Base-by-base conservation (phyloP, 108 stramenopile species). In the Conticribra guillardii region DNA sequence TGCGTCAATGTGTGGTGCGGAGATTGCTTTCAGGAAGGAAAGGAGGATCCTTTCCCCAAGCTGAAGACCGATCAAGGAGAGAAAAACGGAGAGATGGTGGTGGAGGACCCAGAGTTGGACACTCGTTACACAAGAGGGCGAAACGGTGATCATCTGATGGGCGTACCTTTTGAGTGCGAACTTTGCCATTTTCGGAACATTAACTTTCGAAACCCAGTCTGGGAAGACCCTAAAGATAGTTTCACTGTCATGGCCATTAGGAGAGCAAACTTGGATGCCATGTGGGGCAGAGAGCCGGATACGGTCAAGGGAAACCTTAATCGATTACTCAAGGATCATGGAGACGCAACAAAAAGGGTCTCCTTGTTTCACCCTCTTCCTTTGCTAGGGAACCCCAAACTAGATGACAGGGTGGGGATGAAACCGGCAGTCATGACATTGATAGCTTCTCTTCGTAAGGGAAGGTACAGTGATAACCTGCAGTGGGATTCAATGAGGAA, bases 351-450 rank as follows among this genome's bases (percentile, higher is more conserved):
- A 11, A 17, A 60, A 14, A 5, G 3, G 17, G 37, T 22, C 41
- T 14, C 22, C 22, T 17, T 60, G 2, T n/a, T 4, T 8, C 18
- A 56, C 7, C n/a, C 2, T n/a, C 55, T 41, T 1, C 58, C 33
- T 3, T 4, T 21, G 19, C 3, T 59, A 1, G 58, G 58, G 11
- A 29, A 29, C 19, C 3, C 0, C 2, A 21, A 1, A 2, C 29
- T 59, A 23, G 21, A 41, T 19, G 61, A 62, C 61, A 28, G 47
- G 48, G 61, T 62, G 26, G 61, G 61, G 0, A 62, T 62, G 61
- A 26, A 47, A 19, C 1, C 23, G 14, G 58, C 34, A 21, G 24
- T 59, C 2, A 0, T 22, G 5, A 44, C 37, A 0, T 21, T 59
- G 0, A 14, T 44, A 24, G 33, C 37, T 0, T 59, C 58, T 2